Percentiles rank a stretch among this genome's conserved stretches.
Evolutionary conservation across 768 basidiomycete genomes (phyloP).

Genomic region (Pulveroboletus frians): DNA sequence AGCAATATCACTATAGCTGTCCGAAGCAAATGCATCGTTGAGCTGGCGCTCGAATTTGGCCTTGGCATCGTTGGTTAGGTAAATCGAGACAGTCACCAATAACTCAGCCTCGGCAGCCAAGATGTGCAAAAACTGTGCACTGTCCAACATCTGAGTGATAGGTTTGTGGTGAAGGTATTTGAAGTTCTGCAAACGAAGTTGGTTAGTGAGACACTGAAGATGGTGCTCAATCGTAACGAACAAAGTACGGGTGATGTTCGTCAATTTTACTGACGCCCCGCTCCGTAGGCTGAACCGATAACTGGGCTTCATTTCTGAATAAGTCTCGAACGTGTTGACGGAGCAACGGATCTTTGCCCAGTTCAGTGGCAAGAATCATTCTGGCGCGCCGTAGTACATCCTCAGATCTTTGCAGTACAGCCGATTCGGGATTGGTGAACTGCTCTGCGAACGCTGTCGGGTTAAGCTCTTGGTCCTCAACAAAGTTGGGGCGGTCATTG

Average conservation of each 20-base stretch:
- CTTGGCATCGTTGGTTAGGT: conserved; percentile 56
- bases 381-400: conserved; percentile 71
- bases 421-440: conserved; percentile 66
- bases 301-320: conserved; percentile 68
- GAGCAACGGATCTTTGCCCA: conserved; percentile 89
- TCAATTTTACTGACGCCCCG: conserved; percentile 75
- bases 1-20: conserved; percentile 78
- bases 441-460: conserved; percentile 84
- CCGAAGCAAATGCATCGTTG: conserved; percentile 77
- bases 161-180: conserved; percentile 88
- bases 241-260: conserved; percentile 67
- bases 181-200: conserved; percentile 59
- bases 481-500: conserved; percentile 55
- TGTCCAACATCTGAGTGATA: conserved; percentile 59
- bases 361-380: conserved; percentile 82
- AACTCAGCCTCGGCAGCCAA: conserved; percentile 87
- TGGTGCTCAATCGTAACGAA: conserved; percentile 33
- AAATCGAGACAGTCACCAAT: conserved; percentile 72
- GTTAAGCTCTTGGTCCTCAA: conserved; percentile 76
- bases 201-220: conserved; percentile 3
- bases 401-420: conserved; percentile 53
- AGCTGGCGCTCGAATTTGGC: conserved; percentile 69
- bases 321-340: conserved; percentile 69
- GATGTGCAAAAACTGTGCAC: conserved; percentile 84
- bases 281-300: conserved; percentile 84